Conservation (phyloP, 305 asterid genomes). For the Solanum chacoense region DNA sequence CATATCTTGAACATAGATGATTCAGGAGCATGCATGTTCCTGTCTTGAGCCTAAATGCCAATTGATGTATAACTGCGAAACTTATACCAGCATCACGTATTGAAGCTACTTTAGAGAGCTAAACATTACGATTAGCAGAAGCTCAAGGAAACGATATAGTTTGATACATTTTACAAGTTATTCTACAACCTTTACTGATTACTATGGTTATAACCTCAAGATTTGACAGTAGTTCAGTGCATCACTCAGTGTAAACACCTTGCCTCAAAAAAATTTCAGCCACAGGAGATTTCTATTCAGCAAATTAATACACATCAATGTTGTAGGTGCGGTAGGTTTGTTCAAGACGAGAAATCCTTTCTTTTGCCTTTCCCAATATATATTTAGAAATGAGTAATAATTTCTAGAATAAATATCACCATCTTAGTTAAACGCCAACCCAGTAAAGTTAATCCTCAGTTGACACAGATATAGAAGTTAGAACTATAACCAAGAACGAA, state of each 20-base stretch:
- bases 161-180: not conserved
- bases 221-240: not conserved
- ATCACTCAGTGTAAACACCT: not conserved
- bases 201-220: not conserved
- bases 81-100: not conserved
- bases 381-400: not conserved
- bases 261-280: not conserved
- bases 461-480: not conserved
- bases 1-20: not conserved
- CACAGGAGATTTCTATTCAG: not conserved
- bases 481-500: not conserved
- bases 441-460: not conserved
- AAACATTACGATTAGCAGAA: not conserved
- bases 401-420: not conserved
- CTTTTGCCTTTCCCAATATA: not conserved
- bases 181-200: not conserved
- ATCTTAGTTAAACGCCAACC: not conserved
- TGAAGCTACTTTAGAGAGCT: not conserved
- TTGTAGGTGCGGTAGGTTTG: not conserved
- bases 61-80: not conserved
- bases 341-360: not conserved
- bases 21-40: not conserved
- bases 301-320: not conserved
- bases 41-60: not conserved
- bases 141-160: not conserved